Base-by-base conservation (phyloP, 1,284 basidiomycete genomes). In the Apiotrichum porosum region DNA sequence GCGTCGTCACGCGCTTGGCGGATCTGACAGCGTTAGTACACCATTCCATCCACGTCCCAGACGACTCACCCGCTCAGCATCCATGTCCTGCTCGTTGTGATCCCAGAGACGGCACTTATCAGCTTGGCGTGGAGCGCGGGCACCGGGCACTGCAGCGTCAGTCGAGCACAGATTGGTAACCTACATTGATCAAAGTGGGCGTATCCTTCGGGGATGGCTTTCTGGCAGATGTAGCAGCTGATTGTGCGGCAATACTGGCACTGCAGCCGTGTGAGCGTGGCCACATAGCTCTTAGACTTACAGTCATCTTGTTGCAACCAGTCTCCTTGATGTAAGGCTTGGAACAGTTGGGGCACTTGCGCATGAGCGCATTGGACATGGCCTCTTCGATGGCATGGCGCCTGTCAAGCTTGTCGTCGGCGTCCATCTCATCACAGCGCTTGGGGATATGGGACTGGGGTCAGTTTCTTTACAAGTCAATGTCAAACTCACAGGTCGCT, bases 361-460 rank as follows among this genome's bases (percentile, higher is more conserved):
- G 79, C 80, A 89, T 85, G 26, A 91, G 75, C 2, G 89, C 88
- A 41, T 79, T 78, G 30, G 86, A 86, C 88, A 93, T 91, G 4
- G 88, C 89, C 66, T 93, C 89, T 63, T 92, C 89, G 31, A 93
- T 78, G 0, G 78, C 67, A 72, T 92, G 88, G 41, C 82, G 78
- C 10, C 79, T 83, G 68, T 87, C 80, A 9, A 90, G 69, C 47
- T 81, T 80, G 51, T 79, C 81, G 63, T 90, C 86, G 8, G 82
- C 78, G 51, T 84, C 83, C 51, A 79, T 75, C 69, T 89, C 68
- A 76, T 86, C 79, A 63, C 89, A 92, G n/a, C 76, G 84, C 71
- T 82, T 89, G 3, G 89, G 88, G n/a, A 89, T 68, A 73, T 91
- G 88, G 63, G 89, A 85, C 83, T 85, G 49, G 6, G 6, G 8